Conservation (phyloP, 108 stramenopile genomes). For the Cyclotella sp. region DNA sequence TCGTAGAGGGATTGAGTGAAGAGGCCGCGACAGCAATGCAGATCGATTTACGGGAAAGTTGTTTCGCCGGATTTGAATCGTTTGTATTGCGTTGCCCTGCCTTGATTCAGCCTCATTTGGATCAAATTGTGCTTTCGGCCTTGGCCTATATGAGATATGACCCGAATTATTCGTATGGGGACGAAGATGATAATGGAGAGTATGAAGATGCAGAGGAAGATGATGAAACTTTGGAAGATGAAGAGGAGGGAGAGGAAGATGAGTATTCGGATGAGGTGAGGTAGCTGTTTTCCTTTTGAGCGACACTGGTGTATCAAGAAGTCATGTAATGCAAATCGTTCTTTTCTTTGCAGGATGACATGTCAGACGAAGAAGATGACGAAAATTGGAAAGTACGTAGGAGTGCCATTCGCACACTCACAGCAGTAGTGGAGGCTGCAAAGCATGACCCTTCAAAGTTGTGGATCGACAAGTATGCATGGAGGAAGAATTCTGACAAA, state of each 20-base stretch:
- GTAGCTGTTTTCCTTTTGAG: background rate
- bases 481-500: constrained; percentile 60
- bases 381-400: constrained; percentile 97
- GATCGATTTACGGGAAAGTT: constrained; percentile 96
- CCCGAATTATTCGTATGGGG: constrained; percentile 96
- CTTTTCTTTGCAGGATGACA: constrained; percentile 50
- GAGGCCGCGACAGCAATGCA: constrained; percentile 64
- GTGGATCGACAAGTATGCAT: constrained; percentile 67
- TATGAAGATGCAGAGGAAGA: constrained; percentile 77
- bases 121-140: constrained; percentile 73
- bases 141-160: constrained; percentile 95
- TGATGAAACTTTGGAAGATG: constrained; percentile 72
- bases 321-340: background rate
- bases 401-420: constrained; percentile 80
- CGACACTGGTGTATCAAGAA: background rate
- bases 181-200: constrained; percentile 77
- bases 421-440: constrained; percentile 70
- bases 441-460: constrained; percentile 76
- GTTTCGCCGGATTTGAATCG: constrained; percentile 95
- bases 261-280: constrained; percentile 53
- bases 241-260: constrained; percentile 77
- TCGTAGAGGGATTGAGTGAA: constrained; percentile 45
- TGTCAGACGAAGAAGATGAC: constrained; percentile 94
- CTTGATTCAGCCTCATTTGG: constrained; percentile 92
- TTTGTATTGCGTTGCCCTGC: constrained; percentile 94